Conservation (phyloP, 257 asterid species). For the Cruciata laevipes region DNA sequence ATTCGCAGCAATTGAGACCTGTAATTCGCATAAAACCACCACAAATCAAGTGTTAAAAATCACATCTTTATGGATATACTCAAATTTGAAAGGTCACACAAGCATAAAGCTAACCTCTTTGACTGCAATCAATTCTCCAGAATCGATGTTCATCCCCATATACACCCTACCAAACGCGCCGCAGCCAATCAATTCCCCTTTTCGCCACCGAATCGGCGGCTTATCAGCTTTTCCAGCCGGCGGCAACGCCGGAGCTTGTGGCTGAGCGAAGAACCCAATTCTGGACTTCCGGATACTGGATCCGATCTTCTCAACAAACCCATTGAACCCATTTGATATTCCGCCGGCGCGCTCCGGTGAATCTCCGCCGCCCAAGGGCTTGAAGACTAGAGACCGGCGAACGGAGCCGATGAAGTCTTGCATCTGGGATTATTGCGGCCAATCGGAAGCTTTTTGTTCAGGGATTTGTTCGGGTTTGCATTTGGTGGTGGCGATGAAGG, state of each 20-base stretch:
- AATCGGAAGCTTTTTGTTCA: slow-evolving; percentile 2
- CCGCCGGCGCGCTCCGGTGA: slow-evolving; percentile 17
- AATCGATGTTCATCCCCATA: slow-evolving; percentile 97
- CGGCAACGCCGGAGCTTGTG: slow-evolving; percentile 54
- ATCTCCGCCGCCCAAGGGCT: slow-evolving; percentile 38
- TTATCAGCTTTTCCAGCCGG: slow-evolving; percentile 45
- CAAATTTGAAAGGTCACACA: not conserved
- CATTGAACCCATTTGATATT: slow-evolving; percentile 46
- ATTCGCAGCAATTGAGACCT: slow-evolving; percentile 70
- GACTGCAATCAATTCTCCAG: slow-evolving; percentile 91
- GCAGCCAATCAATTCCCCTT: slow-evolving; percentile 87
- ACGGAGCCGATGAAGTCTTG: slow-evolving; percentile 92
- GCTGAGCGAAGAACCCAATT: slow-evolving; percentile 68
- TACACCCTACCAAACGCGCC: slow-evolving; percentile 98
- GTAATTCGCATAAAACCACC: slow-evolving; percentile 18
- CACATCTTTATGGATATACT: slow-evolving; percentile 5
- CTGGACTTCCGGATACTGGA: slow-evolving; percentile 85
- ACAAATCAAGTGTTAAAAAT: not conserved
- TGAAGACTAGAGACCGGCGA: slow-evolving; percentile 90
- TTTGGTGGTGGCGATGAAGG: slow-evolving; percentile 32
- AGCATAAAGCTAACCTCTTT: slow-evolving; percentile 52
- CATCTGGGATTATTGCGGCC: slow-evolving; percentile 33
- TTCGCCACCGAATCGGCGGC: slow-evolving; percentile 85
- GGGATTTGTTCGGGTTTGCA: slow-evolving; percentile 28
- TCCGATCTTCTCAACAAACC: slow-evolving; percentile 90